phyloP scores from a whole-genome alignment of 306 rosid species.

The Medicago lupulina region DNA sequence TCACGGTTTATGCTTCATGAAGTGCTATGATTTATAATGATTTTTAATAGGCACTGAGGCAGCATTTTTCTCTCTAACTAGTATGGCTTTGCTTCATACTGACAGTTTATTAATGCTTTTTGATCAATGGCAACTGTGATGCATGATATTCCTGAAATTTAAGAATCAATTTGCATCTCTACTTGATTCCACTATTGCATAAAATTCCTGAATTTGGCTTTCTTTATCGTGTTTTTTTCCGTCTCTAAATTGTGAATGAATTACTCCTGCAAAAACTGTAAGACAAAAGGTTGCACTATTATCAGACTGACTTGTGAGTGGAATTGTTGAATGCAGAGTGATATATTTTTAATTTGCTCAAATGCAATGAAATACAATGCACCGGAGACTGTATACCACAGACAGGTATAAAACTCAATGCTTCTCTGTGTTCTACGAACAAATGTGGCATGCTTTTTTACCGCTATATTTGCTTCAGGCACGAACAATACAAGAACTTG shows the following conservation, averaged over 20 bases:
- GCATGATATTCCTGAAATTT: slow-evolving; percentile 7
- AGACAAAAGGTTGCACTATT: slow-evolving; percentile 14
- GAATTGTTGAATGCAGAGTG: slow-evolving; percentile 73
- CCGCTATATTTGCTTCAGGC: slow-evolving; percentile 64
- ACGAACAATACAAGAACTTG: slow-evolving; percentile 92
- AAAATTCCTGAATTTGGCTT: slow-evolving; percentile 21
- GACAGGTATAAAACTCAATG: slow-evolving; percentile 68
- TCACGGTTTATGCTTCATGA: background rate
- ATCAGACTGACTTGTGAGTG: slow-evolving; percentile 43
- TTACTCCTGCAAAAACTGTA: slow-evolving; percentile 19
- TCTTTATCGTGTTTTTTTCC: slow-evolving; percentile 8
- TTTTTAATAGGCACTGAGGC: background rate
- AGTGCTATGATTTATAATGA: slow-evolving; percentile 1
- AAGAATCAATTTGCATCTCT: slow-evolving; percentile 5
- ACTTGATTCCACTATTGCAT: slow-evolving; percentile 16
- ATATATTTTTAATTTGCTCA: slow-evolving; percentile 80
- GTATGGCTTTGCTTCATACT: slow-evolving; percentile 21
- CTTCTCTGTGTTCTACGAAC: background rate
- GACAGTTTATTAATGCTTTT: slow-evolving; percentile 7
- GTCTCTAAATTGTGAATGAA: background rate
- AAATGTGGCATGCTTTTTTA: slow-evolving; percentile 3
- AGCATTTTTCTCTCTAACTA: background rate
- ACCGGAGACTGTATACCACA: slow-evolving; percentile 86
- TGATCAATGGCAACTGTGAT: slow-evolving; percentile 20
- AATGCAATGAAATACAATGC: slow-evolving; percentile 97